Evolutionary conservation across 108 stramenopile genomes (phyloP).

Genomic region (Poteriospumella lacustris): DNA sequence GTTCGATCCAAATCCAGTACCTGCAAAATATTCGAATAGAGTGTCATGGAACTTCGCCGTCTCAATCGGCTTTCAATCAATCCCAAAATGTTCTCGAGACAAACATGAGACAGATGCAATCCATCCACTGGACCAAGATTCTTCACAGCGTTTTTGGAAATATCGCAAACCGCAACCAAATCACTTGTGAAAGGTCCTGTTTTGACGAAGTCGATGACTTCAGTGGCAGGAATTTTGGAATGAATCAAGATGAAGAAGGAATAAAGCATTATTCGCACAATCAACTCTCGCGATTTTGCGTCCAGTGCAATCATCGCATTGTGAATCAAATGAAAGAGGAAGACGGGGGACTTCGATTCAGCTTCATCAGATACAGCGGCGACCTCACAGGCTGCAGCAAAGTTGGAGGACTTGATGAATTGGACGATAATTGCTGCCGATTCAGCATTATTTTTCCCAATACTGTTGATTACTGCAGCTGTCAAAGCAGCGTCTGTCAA

Average conservation of each 20-base stretch:
- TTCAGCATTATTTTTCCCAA: neutral
- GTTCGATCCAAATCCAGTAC: neutral
- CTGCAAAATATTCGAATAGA: neutral
- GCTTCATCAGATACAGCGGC: neutral
- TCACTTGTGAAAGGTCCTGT: neutral
- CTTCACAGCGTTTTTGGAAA: neutral
- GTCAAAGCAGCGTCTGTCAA: neutral
- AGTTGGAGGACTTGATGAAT: too few relatives aligned
- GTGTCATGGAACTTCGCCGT: neutral
- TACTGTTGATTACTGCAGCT: neutral
- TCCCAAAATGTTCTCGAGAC: neutral
- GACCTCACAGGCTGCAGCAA: too few relatives aligned
- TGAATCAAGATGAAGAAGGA: neutral
- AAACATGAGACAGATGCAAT: neutral
- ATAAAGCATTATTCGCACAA: neutral
- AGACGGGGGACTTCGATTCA: neutral
- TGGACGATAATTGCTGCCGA: neutral
- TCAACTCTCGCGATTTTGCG: neutral
- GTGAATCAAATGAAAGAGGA: neutral
- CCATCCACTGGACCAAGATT: neutral
- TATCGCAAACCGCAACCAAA: neutral
- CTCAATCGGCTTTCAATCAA: constrained; percentile 13
- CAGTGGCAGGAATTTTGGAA: neutral
- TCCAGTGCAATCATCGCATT: neutral
- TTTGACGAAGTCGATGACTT: neutral